Conservation (phyloP, 2,329 filamentous ascomycete species). For the Arthrobotrys musiformis region DNA sequence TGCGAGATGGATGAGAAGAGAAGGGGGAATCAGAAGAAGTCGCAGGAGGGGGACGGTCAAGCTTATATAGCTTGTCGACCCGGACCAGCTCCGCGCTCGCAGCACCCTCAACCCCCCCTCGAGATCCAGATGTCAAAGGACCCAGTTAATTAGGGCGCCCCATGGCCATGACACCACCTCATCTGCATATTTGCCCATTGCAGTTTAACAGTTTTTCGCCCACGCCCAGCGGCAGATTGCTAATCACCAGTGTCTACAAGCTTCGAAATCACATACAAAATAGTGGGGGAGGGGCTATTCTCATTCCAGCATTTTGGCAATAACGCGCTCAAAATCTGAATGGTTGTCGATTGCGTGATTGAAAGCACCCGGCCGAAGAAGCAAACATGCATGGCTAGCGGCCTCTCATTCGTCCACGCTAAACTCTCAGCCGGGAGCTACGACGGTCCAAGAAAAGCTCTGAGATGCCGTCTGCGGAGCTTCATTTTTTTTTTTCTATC, state of each 20-base stretch:
- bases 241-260: slow-evolving; percentile 16
- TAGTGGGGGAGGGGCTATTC: slow-evolving; percentile 37
- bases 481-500: background rate
- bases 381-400: slow-evolving; percentile 41
- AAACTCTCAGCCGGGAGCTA: slow-evolving; percentile 1
- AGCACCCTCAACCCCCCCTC: background rate
- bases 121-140: too few species aligned
- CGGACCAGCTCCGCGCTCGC: slow-evolving; percentile 37
- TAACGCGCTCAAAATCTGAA: slow-evolving; percentile 36
- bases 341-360: slow-evolving; percentile 43
- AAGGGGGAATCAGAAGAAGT: slow-evolving; percentile 50
- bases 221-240: slow-evolving; percentile 40
- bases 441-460: background rate
- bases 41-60: slow-evolving; percentile 6
- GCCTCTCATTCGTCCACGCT: slow-evolving; percentile 17
- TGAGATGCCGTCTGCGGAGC: slow-evolving; percentile 12
- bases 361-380: slow-evolving; percentile 41
- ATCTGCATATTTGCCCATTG: slow-evolving; percentile 39
- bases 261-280: background rate
- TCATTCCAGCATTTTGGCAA: slow-evolving; percentile 13
- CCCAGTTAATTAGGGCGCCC: background rate
- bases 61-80: slow-evolving; percentile 31
- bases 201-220: slow-evolving; percentile 16
- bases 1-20: slow-evolving; percentile 20
- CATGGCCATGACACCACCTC: slow-evolving; percentile 51